phyloP scores from a whole-genome alignment of 106 monocot species.

The Triglochin maritima region DNA sequence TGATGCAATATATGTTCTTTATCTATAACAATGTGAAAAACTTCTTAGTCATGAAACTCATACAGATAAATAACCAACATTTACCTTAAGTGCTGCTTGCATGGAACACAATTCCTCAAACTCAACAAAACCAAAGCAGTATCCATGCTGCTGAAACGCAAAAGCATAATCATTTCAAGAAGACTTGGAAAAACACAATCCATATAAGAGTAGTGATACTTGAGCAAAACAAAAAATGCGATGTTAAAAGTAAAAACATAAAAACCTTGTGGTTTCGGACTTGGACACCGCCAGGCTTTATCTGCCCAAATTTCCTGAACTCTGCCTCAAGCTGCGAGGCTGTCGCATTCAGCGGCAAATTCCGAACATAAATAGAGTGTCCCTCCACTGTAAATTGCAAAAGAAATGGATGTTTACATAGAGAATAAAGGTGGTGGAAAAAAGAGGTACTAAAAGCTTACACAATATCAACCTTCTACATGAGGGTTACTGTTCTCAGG shows the following conservation, averaged over 20 bases:
- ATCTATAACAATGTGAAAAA: too few species aligned
- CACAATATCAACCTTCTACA: slow-evolving; percentile 24
- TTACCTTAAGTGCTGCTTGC: slow-evolving; percentile 37
- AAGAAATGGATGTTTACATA: too few species aligned
- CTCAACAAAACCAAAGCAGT: slow-evolving; percentile 46
- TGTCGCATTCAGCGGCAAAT: slow-evolving; percentile 58
- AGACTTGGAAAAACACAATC: too few species aligned
- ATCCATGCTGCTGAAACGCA: slow-evolving; percentile 21
- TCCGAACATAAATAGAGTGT: slow-evolving; percentile 56
- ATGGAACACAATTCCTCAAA: slow-evolving; percentile 27
- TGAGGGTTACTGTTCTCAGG: slow-evolving; percentile 23
- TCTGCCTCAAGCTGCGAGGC: slow-evolving; percentile 41
- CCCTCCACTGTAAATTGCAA: slow-evolving; percentile 34
- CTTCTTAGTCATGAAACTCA: too few species aligned
- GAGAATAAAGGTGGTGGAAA: too few species aligned
- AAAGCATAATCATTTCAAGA: neutral
- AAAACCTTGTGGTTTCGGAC: slow-evolving; percentile 80
- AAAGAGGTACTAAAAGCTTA: too few species aligned
- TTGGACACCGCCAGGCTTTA: slow-evolving; percentile 77
- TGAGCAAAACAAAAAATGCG: too few species aligned
- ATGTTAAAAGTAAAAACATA: neutral
- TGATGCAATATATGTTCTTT: too few species aligned
- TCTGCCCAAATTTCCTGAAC: slow-evolving; percentile 70
- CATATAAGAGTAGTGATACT: too few species aligned
- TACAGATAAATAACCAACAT: too few species aligned